Evolutionary conservation across 2,329 filamentous ascomycete species (phyloP), one percentile per base, ranked within the genome.

Genomic region (Dactylellina cionopaga): DNA sequence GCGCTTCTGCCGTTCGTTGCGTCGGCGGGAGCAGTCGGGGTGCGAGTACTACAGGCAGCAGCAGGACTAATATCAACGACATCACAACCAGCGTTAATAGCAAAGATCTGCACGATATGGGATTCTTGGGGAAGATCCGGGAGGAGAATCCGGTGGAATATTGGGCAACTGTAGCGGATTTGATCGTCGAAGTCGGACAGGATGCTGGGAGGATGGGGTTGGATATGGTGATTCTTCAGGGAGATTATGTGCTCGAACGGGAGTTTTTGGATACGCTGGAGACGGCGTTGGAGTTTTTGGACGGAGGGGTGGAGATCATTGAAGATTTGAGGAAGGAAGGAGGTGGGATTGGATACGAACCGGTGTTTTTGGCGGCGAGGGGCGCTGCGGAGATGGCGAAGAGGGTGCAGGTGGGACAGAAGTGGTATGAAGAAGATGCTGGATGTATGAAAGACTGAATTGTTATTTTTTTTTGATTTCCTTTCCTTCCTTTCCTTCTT

Each of bases 381-480:
- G 58, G 58, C 4, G 43, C 46, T 1, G 58, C 58, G 5, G 58
- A 51, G 58, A 51, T 62, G 58, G 58, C 58, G 13, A 62, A 62
- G 44, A 37, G 58, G 19, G 31, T 62, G 9, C 24, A 17, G 7
- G 58, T 44, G n/a, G 58, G 58, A 6, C 58, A 62, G 58, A 39
- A 7, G 43, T 15, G 29, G 9, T 62, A 62, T 31, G 35, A 19
- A 11, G 55, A 41, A 10, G 43, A 62, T 10, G 43, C 51, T 11
- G 58, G 43, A 5, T 62, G 58, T 22, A 6, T 7, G 3, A 6
- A n/a, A n/a, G n/a, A n/a, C n/a, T n/a, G n/a, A n/a, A n/a, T n/a
- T n/a, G n/a, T n/a, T n/a, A n/a, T n/a, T n/a, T n/a, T n/a, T n/a
- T n/a, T 35, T 35, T 13, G 6, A 35, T 6, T 35, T 35, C 6